Percentiles rank a stretch among this genome's conserved stretches.
Evolutionary conservation across 192 early-diverging fungal species (phyloP).

Genomic region (Coemansia sp.): DNA sequence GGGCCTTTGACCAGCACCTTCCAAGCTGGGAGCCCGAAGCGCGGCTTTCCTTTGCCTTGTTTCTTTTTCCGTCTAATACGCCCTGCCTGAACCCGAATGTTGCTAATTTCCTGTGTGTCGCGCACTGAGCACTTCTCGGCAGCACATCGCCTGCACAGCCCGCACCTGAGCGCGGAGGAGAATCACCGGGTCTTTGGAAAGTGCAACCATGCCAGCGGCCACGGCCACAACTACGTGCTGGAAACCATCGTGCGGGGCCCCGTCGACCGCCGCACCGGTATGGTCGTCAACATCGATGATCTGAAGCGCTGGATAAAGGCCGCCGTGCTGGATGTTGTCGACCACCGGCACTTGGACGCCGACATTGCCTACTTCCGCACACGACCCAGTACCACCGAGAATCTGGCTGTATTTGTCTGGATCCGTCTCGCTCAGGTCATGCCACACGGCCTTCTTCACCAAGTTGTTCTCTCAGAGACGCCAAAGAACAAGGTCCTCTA

Average conservation of each 20-base stretch:
- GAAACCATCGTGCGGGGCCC: slow-evolving; percentile 40
- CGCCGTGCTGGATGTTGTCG: slow-evolving; percentile 69
- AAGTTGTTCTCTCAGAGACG: slow-evolving; percentile 39
- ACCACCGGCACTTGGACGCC: slow-evolving; percentile 83
- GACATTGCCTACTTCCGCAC: slow-evolving; percentile 73
- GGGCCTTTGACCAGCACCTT: too few species aligned
- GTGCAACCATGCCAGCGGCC: slow-evolving; percentile 77
- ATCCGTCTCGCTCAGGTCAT: slow-evolving; percentile 32
- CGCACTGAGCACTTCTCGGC: slow-evolving; percentile 79
- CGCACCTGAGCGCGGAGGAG: slow-evolving; percentile 62
- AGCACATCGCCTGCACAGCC: slow-evolving; percentile 81
- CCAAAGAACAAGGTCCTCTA: slow-evolving; percentile 42
- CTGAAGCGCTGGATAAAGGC: slow-evolving; percentile 71
- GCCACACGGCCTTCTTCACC: slow-evolving; percentile 27
- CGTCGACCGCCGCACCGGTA: slow-evolving; percentile 70
- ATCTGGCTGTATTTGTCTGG: slow-evolving; percentile 86
- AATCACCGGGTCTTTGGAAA: slow-evolving; percentile 78
- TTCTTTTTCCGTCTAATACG: too few species aligned
- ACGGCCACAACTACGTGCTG: slow-evolving; percentile 86
- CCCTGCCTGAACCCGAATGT: background rate
- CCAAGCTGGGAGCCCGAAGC: too few species aligned
- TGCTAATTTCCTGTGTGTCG: slow-evolving; percentile 63
- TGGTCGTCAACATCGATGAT: slow-evolving; percentile 79
- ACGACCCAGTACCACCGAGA: slow-evolving; percentile 75
- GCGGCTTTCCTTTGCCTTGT: too few species aligned